Base-by-base conservation (phyloP, 192 early-diverging fungal genomes). In the Backusella westeae region DNA sequence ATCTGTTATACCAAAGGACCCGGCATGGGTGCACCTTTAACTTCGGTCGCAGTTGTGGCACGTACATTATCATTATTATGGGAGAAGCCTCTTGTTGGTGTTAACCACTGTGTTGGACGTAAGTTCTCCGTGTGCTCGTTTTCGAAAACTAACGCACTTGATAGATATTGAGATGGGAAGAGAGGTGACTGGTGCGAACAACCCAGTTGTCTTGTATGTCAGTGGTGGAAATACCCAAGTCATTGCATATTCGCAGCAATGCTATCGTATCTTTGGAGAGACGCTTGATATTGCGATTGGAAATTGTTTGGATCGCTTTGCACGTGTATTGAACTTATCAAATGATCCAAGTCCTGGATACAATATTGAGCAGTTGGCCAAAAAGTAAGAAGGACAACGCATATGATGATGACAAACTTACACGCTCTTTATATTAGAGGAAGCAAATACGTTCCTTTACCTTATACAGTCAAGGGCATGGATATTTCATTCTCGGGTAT, bases 141-240 rank as follows among this genome's bases (percentile, higher is more conserved):
- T 14, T 71, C 69, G 26, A 49, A 23, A 39, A 39, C 32, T 32
- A 32, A 32, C 32, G 0, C 32, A 3, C 32, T 3, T 39, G 34
- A 46, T 79, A 89, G 90, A 99, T 81, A 97, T 99, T 75, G 98
- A 99, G 84, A 99, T 99, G 98, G 98, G 98, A 4, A 86, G 98
- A 34, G 91, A 96, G 79, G 96, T 99, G 56, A 99, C 98, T 21
- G 94, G 93, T 21, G 98, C 98, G 0, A 68, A 91, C 14, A 95
- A 99, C 76, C 98, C 98, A 1, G 93, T 99, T 2, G 96, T 99
- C 19, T 86, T 99, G 0, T 99, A 99, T 80, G 98, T 99, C 19
- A 95, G 93, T 76, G 98, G 98, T 23, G 98, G 98, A 34, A 99
- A 99, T 81, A 99, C 98, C 0, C 98, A 99, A 83, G 97, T 99